Base-by-base conservation (phyloP, 768 basidiomycete species). In the Suillus bovinus region DNA sequence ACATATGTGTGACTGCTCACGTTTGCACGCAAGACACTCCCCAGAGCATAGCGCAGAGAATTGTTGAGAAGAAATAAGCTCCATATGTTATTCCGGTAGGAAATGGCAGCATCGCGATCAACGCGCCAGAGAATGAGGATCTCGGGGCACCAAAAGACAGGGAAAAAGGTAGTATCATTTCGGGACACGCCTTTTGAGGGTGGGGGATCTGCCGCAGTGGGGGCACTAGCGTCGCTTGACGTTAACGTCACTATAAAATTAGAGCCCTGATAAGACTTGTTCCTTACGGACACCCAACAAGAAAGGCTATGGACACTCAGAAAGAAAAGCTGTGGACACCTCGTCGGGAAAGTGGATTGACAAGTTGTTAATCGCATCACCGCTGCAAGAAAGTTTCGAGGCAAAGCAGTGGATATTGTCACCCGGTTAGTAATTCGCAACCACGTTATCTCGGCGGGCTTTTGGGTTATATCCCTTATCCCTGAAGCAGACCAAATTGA, bases 91-190 rank as follows among this genome's bases (percentile, higher is more conserved):
- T 20, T 39, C 24, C 24, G 24, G 20, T 39, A 27, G 17, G 11
- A 39, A 13, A 56, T 2, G 55, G 24, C 5, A 20, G 27, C 55
- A 56, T 56, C 17, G 24, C 55, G 55, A 27, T 39, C 55, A n/a
- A 56, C 38, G 55, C 55, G 55, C 20, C 27, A 56, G 24, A 56
- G 38, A 27, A 24, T 17, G 10, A 56, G 54, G 34, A 24, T 53
- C 6, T n/a, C 2, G 6, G 16, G 22, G 27, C 11, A 52, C 29
- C 11, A n/a, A 11, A 17, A 55, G 17, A 29, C 5, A 56, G 38
- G 55, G 6, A 39, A 17, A 11, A 10, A 27, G 24, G 17, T 20
- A 29, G 24, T 5, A 27, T 27, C 5, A 24, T 39, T 52, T 39
- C 17, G 17, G 22, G 17, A 20, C 24, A 13, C 24, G 24, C 5